These are phyloP conservation scores for Aphanomyces euteiches DNA, from an alignment of 352 stramenopile genomes.

Conservation along the genomic window DNA sequence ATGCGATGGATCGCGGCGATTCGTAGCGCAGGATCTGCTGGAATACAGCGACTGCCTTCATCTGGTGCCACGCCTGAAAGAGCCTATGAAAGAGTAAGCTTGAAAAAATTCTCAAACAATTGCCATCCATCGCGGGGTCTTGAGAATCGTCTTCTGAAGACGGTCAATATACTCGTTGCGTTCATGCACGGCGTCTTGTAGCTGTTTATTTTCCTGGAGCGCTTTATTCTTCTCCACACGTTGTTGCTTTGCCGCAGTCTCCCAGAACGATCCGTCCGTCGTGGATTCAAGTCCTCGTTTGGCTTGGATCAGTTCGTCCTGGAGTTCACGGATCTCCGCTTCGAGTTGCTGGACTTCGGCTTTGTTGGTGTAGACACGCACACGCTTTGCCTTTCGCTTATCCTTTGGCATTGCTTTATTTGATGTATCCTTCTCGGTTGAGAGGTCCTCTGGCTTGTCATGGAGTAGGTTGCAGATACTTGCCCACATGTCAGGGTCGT, in stretches of 20 bases:
- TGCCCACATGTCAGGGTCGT: conserved; percentile 2
- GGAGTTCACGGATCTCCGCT: conserved; percentile 9
- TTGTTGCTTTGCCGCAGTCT: background rate
- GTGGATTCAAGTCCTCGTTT: background rate
- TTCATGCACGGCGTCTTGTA: background rate
- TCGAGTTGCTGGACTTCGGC: conserved; percentile 16
- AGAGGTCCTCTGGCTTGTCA: background rate
- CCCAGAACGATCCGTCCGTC: background rate
- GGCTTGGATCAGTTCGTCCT: background rate
- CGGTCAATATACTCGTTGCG: conserved; percentile 3
- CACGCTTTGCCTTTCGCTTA: background rate
- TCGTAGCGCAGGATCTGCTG: background rate
- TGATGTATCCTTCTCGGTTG: too few species aligned
- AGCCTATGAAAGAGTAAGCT: background rate
- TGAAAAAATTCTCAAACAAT: background rate
- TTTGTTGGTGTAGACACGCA: conserved; percentile 19
- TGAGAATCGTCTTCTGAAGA: background rate
- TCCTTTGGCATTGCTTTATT: too few species aligned
- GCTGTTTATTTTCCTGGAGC: conserved; percentile 21
- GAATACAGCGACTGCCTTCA: background rate
- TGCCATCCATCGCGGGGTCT: background rate
- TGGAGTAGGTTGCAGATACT: conserved; percentile 13
- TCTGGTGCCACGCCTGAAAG: background rate
- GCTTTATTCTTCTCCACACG: conserved; percentile 4
- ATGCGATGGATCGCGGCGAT: conserved; percentile 8